Evolutionary conservation across 768 basidiomycete genomes (phyloP), one percentile per base, ranked within the genome.

Genomic region (Hygrocybe coccinea): DNA sequence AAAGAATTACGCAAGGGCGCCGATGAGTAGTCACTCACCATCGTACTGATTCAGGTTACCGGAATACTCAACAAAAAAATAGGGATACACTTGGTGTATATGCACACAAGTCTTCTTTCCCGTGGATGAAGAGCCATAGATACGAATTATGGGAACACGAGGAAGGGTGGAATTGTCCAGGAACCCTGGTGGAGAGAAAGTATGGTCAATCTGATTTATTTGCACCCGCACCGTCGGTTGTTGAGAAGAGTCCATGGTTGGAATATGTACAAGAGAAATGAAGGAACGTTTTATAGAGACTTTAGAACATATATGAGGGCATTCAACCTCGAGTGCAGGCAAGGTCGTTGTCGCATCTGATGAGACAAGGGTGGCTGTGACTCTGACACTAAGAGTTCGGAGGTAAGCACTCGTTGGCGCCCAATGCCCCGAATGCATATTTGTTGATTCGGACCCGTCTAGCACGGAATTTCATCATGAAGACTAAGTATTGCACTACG

Each of bases 21-120:
- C 52, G 24, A 44, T 36, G 11, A 44, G 24, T 12, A 50, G 52
- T 38, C 21, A 58, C 67, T 64, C 62, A 89, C 91, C 89, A 60
- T 80, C 68, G 24, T 74, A 76, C 0, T 84, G 83, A 44, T 79
- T 78, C 65, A 95, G 68, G 29, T 78, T 78, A 1, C 83, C 88
- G 19, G 68, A 62, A 72, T 95, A 99, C 61, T 92, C 87, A 45
- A 95, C 79, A 67, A 82, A 95, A 69, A 95, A 85, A 70, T 99
- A 99, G 0, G 95, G 95, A 71, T 88, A 95, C 29, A 89, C 88
- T 74, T 94, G 91, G 67, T 97, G 95, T 38, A 98, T 75, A 74
- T 97, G 87, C 12, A 95, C 79, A 65, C 93, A 95, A 17, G 91
- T 81, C 65, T 84, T 87, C 68, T 83, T 75, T 12, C 91, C 89